Base-by-base conservation (phyloP, 805 yeast genomes). In the Jamesozyma piceae region DNA sequence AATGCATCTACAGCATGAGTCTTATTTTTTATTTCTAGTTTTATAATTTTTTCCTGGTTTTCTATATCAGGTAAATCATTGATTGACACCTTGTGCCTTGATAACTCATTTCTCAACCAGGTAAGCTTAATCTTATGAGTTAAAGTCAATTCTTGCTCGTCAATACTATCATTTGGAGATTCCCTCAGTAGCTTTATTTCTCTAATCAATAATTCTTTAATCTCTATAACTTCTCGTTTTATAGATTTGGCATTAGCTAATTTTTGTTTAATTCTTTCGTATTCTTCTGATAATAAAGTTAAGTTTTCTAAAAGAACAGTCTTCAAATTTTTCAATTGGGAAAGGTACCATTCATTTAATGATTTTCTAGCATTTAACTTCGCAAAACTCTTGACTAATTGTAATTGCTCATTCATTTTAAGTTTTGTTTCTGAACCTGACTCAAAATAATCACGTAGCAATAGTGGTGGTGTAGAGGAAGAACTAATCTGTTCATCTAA, bases 301-400 rank as follows among this genome's bases (percentile, higher is more conserved):
- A 57, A 30, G 39, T 62, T 60, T 34, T 60, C 67, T 14, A 44
- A 33, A 18, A 63, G 37, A 8, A 58, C 64, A 19, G 38, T 56
- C 27, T 70, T 52, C 14, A 78, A 62, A 33, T 75, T 77, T 20
- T 65, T 62, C 5, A 73, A 53, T 37, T 78, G 67, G 46, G 75
- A 74, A 11, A 65, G 55, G 46, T 84, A 62, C 87, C 86, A 80
- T 39, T 70, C 72, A 49, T 74, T 75, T 84, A 85, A 80, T 0
- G 72, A 72, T 31, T 68, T 69, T 44, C 65, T 68, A 0, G 84
- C 75, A 51, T 74, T 75, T 26, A 69, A 64, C 26, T 77, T 65
- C 1, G 83, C 67, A 45, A 61, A 72, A 26, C 68, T 72, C 52
- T 76, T 75, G 35, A 78, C 61, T 11, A 71, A 45, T 44, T 68